Percentiles rank a stretch among this genome's conserved stretches.
phyloP scores from a whole-genome alignment of 2,329 filamentous ascomycete species.

The Trichoderma endophyticum region DNA sequence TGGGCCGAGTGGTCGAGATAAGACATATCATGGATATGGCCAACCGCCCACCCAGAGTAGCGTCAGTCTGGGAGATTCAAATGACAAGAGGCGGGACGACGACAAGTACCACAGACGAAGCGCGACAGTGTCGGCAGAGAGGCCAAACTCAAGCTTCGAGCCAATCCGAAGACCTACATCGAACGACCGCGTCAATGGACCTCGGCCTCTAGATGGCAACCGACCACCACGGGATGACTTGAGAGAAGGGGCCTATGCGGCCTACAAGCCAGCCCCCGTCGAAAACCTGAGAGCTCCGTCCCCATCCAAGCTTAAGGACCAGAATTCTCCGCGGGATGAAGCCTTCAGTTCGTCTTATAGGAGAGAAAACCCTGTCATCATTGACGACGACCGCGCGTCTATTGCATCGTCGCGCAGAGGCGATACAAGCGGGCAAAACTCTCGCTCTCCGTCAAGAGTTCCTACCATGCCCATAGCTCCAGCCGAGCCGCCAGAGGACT shows the following conservation, averaged over 20 bases:
- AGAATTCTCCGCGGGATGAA: constrained; percentile 42
- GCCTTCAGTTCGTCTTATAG: neutral
- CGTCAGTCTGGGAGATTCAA: constrained; percentile 21
- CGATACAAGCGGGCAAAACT: constrained; percentile 9
- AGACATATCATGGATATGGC: constrained; percentile 37
- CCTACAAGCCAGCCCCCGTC: constrained; percentile 24
- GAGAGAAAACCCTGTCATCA: neutral
- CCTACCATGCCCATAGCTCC: constrained; percentile 33
- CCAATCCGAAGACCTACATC: constrained; percentile 30
- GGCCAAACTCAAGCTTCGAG: constrained; percentile 29
- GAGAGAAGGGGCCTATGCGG: constrained; percentile 33
- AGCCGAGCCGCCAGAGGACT: constrained; percentile 15
- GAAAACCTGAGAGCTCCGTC: constrained; percentile 24
- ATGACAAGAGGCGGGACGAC: constrained; percentile 27
- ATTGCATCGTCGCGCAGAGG: constrained; percentile 26
- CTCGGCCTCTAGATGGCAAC: constrained; percentile 28
- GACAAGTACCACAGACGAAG: constrained; percentile 26
- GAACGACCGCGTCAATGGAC: constrained; percentile 32
- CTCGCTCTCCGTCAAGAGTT: constrained; percentile 36
- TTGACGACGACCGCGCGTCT: constrained; percentile 35
- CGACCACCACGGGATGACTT: constrained; percentile 26
- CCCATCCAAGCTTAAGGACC: constrained; percentile 25
- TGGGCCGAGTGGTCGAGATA: constrained; percentile 41
- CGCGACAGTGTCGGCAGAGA: constrained; percentile 28
- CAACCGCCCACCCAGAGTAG: constrained; percentile 32